Base-by-base conservation (phyloP, 805 yeast genomes). In the Tetrapisispora fleetii region DNA sequence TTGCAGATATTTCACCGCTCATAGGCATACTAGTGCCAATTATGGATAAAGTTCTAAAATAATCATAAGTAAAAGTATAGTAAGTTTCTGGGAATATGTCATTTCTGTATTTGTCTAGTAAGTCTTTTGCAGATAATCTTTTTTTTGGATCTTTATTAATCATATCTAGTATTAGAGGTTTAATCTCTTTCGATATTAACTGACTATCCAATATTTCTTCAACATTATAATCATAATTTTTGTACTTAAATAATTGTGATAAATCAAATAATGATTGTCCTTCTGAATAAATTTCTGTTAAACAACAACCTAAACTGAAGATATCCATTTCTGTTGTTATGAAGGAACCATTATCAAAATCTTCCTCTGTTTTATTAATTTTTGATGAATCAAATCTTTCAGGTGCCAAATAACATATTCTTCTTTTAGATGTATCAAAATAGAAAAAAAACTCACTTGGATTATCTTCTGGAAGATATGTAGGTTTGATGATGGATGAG, bases 371-470 rank as follows among this genome's bases (percentile, higher is more conserved):
- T 11, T 18, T 18, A 19, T 54, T 52, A 35, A 49, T 49, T 30
- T 59, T 56, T 30, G 49, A 52, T 7, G 58, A 56, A 52, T 58
- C 64, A 58, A 93, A 91, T 54, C 99, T 70, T 62, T 93, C 99
- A 0, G 99, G 99, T 0, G 99, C 98, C 40, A 93, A 65, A 64
- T 91, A 91, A 65, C 99, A 93, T 2, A 80, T 77, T 57, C 96
- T 74, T 54, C 97, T 73, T 60, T 80, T 86, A 2, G 95, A 85
- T 2, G 91, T 86, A 67, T 93, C 98, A 62, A 90, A 93, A 65
- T 83, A 93, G 60, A 91, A 93, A 1, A 93, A 80, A 58, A 85
- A 93, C 52, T 85, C 91, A 13, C 90, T 85, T 0, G 98, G 97
- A 59, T 93, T 91, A 55, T 89, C 93, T 54, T 86, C 96, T 0